Evolutionary conservation across 1,284 basidiomycete species (phyloP).

Genomic region (Ceratobasidium papillatum): DNA sequence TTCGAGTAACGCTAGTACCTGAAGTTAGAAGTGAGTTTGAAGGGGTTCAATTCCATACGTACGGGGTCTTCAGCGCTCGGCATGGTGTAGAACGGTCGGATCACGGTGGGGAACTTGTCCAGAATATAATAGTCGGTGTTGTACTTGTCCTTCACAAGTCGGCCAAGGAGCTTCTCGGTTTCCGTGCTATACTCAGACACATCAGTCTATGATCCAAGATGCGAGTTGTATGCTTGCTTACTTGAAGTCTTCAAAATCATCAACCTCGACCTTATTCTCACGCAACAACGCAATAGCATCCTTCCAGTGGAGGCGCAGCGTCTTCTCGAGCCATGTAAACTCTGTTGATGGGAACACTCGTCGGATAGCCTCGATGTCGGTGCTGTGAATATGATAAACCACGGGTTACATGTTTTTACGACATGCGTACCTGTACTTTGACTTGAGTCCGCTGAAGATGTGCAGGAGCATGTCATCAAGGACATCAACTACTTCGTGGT

Average conservation of each 20-base stretch:
- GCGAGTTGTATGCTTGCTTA: slow-evolving; percentile 55
- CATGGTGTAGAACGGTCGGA: slow-evolving; percentile 99
- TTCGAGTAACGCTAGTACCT: slow-evolving; percentile 86
- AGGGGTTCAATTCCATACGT: slow-evolving; percentile 49
- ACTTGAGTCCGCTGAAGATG: slow-evolving; percentile 84
- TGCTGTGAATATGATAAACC: neutral
- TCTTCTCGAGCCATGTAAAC: slow-evolving; percentile 88
- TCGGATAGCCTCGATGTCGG: slow-evolving; percentile 76
- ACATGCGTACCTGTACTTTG: slow-evolving; percentile 74
- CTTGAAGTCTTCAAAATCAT: slow-evolving; percentile 87
- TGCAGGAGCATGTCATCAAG: slow-evolving; percentile 84
- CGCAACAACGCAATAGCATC: slow-evolving; percentile 89
- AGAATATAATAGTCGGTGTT: slow-evolving; percentile 98
- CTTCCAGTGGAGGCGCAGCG: slow-evolving; percentile 82
- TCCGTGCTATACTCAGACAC: slow-evolving; percentile 67
- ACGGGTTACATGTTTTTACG: neutral
- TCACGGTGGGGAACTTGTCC: slow-evolving; percentile 93
- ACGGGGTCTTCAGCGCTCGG: slow-evolving; percentile 89
- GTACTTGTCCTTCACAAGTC: slow-evolving; percentile 90
- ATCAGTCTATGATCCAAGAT: neutral
- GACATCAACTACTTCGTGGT: slow-evolving; percentile 93
- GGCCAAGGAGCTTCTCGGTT: slow-evolving; percentile 92
- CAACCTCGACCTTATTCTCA: slow-evolving; percentile 80
- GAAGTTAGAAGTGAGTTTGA: slow-evolving; percentile 4
- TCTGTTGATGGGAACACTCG: slow-evolving; percentile 92